phyloP scores from a whole-genome alignment of 2,329 filamentous ascomycete genomes.

The Cordyceps pruinosa region DNA sequence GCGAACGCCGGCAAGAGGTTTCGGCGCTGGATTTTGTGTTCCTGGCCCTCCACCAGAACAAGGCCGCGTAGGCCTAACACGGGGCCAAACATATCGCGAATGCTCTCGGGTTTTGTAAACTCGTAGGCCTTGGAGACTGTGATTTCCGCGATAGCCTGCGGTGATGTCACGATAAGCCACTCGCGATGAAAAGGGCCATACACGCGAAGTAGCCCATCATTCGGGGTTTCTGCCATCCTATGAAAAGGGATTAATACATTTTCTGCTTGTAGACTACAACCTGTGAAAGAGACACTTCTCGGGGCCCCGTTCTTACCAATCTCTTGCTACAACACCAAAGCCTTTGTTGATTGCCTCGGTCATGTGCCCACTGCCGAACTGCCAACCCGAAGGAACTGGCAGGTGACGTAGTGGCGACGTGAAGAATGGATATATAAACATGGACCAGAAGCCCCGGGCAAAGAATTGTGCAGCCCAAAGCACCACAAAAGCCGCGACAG shows the following conservation, averaged over 20 bases:
- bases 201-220: background rate
- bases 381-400: background rate
- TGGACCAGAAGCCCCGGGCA: background rate
- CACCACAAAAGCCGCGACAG: background rate
- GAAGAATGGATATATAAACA: conserved; percentile 5
- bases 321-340: background rate
- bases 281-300: no score
- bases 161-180: background rate
- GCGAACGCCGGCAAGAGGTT: conserved; percentile 19
- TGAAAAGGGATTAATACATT: background rate
- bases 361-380: background rate
- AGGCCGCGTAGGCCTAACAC: conserved; percentile 16
- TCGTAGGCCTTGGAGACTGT: conserved; percentile 14
- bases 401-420: background rate
- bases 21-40: conserved; percentile 18
- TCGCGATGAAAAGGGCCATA: conserved; percentile 2
- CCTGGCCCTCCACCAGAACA: conserved; percentile 16
- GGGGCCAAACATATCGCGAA: conserved; percentile 12
- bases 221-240: background rate
- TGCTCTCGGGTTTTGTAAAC: conserved; percentile 15
- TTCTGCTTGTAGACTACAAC: no score
- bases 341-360: background rate
- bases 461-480: background rate
- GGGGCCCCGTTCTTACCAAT: background rate
- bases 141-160: conserved; percentile 5